Percentiles rank a stretch among this genome's conserved stretches.
Evolutionary conservation across 768 basidiomycete species (phyloP).

Genomic region (Gelatoporia subvermispora): DNA sequence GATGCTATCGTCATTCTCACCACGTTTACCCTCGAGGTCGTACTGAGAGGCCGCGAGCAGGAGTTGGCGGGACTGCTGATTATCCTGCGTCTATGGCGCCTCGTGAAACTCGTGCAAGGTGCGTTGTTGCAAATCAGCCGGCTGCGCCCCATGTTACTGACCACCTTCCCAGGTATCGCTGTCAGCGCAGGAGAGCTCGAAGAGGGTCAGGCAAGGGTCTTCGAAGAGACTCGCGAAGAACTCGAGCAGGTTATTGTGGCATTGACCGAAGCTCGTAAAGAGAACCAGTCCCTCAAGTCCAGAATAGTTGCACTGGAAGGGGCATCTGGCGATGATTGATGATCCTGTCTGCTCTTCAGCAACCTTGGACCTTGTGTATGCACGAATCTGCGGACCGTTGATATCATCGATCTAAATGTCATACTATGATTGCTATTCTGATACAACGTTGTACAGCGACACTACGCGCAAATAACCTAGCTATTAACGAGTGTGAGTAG

Average conservation of each 20-base stretch:
- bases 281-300: slow-evolving; percentile 46
- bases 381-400: too few relatives aligned
- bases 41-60: slow-evolving; percentile 60
- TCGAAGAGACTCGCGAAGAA: slow-evolving; percentile 44
- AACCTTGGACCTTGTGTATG: too few relatives aligned
- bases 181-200: slow-evolving; percentile 70
- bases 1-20: slow-evolving; percentile 67
- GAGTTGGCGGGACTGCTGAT: slow-evolving; percentile 71
- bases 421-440: too few relatives aligned
- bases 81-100: slow-evolving; percentile 73
- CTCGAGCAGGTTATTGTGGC: slow-evolving; percentile 35
- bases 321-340: background rate
- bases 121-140: slow-evolving; percentile 5
- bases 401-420: too few relatives aligned
- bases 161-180: slow-evolving; percentile 50
- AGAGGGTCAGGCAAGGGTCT: slow-evolving; percentile 46
- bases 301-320: slow-evolving; percentile 11
- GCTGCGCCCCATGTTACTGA: slow-evolving; percentile 29
- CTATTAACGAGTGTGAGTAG: too few relatives aligned
- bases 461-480: too few relatives aligned
- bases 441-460: too few relatives aligned
- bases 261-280: slow-evolving; percentile 41
- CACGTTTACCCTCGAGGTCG: slow-evolving; percentile 71
- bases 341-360: too few relatives aligned
- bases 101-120: slow-evolving; percentile 72